Percentiles rank a stretch among this genome's conserved stretches.
These are phyloP conservation scores for Eucalyptus rudis DNA, from an alignment of 345 rosid genomes.

Conservation along the genomic window DNA sequence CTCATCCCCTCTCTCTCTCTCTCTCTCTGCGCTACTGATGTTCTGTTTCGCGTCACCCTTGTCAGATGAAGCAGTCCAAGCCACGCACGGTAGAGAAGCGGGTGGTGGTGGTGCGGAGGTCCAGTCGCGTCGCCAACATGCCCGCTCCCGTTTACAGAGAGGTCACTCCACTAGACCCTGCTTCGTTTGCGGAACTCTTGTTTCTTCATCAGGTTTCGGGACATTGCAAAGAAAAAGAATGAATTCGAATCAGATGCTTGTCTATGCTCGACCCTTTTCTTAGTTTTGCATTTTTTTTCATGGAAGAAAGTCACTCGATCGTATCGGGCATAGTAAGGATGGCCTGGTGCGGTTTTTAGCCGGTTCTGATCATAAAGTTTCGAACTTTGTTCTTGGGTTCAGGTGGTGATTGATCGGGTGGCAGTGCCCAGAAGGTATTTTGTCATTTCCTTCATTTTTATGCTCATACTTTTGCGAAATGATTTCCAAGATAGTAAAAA, in stretches of 20 bases:
- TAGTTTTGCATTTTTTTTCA: not conserved
- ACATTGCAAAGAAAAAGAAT: not conserved
- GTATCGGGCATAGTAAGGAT: not conserved
- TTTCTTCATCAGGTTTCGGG: not conserved
- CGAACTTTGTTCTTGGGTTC: not conserved
- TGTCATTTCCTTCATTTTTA: not conserved
- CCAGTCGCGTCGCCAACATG: conserved; percentile 40
- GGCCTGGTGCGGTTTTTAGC: not conserved
- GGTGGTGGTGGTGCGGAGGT: conserved; percentile 50
- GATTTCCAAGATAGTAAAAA: not conserved
- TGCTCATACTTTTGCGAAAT: not conserved
- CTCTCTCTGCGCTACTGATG: not conserved
- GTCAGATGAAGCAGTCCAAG: conserved; percentile 33
- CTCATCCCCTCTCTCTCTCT: not conserved
- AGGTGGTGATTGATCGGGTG: conserved; percentile 27
- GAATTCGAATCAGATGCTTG: not conserved
- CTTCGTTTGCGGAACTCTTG: not conserved
- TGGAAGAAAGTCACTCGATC: not conserved
- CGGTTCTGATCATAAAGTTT: not conserved
- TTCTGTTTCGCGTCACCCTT: not conserved
- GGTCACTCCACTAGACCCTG: conserved; percentile 6
- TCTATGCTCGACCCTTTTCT: not conserved
- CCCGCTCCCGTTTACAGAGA: conserved; percentile 50
- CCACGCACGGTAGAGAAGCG: conserved; percentile 19
- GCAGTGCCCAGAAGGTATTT: conserved; percentile 30